Percentiles rank a stretch among this genome's conserved stretches.
phyloP scores from a whole-genome alignment of 257 asterid species.

The Prunella vulgaris region DNA sequence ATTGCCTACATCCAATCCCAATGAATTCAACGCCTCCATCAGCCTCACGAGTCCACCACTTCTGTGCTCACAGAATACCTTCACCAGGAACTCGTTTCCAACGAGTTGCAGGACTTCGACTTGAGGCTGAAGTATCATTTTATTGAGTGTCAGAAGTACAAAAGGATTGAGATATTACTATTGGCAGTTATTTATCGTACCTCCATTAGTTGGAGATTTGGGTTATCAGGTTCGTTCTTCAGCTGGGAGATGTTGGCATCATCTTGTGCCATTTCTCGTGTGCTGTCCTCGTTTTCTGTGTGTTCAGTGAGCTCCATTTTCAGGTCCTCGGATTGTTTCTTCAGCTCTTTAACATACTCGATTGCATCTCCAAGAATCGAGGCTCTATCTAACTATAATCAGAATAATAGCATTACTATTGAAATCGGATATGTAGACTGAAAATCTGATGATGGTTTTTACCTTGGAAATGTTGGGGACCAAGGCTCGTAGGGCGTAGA shows the following conservation, averaged over 20 bases:
- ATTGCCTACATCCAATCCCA: slow-evolving; percentile 71
- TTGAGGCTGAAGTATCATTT: slow-evolving; percentile 59
- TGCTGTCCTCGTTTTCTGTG: slow-evolving; percentile 50
- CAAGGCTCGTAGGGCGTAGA: slow-evolving; percentile 69
- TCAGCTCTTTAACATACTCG: slow-evolving; percentile 70
- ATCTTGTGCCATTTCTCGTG: slow-evolving; percentile 10
- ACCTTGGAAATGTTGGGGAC: slow-evolving; percentile 93
- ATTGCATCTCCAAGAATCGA: slow-evolving; percentile 87
- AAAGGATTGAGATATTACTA: neutral
- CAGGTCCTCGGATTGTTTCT: slow-evolving; percentile 59
- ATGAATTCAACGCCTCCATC: slow-evolving; percentile 63
- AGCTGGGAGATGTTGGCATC: slow-evolving; percentile 20
- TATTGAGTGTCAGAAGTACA: neutral
- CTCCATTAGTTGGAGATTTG: slow-evolving; percentile 87
- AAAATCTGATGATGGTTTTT: neutral
- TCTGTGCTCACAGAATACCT: slow-evolving; percentile 84
- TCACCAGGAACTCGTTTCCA: slow-evolving; percentile 76
- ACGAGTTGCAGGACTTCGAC: slow-evolving; percentile 83
- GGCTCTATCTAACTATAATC: slow-evolving; percentile 71
- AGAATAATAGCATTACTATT: neutral
- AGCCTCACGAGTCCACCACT: slow-evolving; percentile 72
- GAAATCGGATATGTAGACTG: neutral
- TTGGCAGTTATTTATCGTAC: slow-evolving; percentile 22
- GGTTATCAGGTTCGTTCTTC: slow-evolving; percentile 30
- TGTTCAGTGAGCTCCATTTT: slow-evolving; percentile 67